Conservation (phyloP, 306 rosid genomes). For the Cucurbita maxima region DNA sequence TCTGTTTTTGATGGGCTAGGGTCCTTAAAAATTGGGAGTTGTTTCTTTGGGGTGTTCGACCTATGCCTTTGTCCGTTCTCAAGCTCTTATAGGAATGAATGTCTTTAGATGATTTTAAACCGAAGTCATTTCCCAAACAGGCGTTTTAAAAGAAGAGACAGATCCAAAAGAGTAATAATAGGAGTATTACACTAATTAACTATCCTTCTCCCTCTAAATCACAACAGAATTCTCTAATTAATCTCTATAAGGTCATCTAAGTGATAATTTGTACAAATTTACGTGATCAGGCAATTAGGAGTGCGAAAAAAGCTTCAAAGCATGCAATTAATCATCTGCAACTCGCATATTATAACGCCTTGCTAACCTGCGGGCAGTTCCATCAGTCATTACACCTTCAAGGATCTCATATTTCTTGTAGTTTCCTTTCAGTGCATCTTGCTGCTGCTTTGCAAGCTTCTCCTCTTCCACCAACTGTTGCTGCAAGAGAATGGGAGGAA, state of each 20-base stretch:
- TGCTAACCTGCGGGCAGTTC: conserved; percentile 47
- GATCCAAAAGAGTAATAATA: no score
- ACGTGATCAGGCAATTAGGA: neutral
- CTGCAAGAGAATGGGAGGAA: conserved; percentile 16
- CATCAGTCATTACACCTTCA: conserved; percentile 35
- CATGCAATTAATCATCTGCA: neutral
- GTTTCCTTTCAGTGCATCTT: conserved; percentile 23
- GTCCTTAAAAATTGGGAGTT: no score
- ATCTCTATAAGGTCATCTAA: neutral
- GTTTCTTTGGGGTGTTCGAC: no score
- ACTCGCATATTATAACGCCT: neutral
- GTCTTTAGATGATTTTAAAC: no score
- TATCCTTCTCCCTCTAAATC: neutral
- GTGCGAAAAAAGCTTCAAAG: neutral
- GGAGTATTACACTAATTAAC: neutral
- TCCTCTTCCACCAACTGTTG: conserved; percentile 38
- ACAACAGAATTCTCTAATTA: neutral
- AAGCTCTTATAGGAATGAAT: no score
- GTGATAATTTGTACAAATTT: neutral
- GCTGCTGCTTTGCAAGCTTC: conserved; percentile 52
- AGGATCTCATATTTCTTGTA: conserved; percentile 43
- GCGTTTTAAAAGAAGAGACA: no score
- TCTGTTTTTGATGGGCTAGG: no score
- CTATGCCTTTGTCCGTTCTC: no score
- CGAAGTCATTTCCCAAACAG: no score